Evolutionary conservation across 192 early-diverging fungal genomes (phyloP).

Genomic region (Ambispora gerdemannii): DNA sequence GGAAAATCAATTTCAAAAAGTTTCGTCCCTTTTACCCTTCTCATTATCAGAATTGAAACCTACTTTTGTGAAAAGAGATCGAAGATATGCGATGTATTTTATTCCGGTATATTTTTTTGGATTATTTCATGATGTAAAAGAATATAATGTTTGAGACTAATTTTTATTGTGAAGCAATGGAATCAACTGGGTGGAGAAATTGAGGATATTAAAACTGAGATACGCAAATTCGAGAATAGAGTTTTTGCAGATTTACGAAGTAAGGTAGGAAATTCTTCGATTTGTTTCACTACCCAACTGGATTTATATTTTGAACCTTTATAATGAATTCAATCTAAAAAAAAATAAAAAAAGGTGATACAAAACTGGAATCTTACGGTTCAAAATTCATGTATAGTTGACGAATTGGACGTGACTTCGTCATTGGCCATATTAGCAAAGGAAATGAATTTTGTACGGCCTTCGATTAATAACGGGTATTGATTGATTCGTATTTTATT

Average conservation of each 20-base stretch:
- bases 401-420: conserved; percentile 65
- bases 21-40: too few relatives aligned
- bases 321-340: too few relatives aligned
- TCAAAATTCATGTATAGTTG: conserved; percentile 58
- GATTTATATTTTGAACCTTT: background rate
- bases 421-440: conserved; percentile 57
- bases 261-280: conserved; percentile 29
- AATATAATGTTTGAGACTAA: too few relatives aligned
- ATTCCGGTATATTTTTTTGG: too few relatives aligned
- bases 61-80: too few relatives aligned
- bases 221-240: conserved; percentile 52
- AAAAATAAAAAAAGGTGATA: too few relatives aligned
- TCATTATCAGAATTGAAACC: too few relatives aligned
- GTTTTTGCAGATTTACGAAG: conserved; percentile 51
- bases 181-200: conserved; percentile 57
- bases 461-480: conserved; percentile 42
- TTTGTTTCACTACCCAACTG: background rate
- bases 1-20: too few relatives aligned
- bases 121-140: too few relatives aligned
- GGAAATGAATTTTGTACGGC: conserved; percentile 55
- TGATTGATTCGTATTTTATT: background rate
- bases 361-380: conserved; percentile 54
- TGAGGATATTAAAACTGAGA: conserved; percentile 38
- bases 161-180: conserved; percentile 52
- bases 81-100: too few relatives aligned